Evolutionary conservation across 2,329 filamentous ascomycete species (phyloP), one percentile per base, ranked within the genome.

Genomic region (Claviceps arundinis): DNA sequence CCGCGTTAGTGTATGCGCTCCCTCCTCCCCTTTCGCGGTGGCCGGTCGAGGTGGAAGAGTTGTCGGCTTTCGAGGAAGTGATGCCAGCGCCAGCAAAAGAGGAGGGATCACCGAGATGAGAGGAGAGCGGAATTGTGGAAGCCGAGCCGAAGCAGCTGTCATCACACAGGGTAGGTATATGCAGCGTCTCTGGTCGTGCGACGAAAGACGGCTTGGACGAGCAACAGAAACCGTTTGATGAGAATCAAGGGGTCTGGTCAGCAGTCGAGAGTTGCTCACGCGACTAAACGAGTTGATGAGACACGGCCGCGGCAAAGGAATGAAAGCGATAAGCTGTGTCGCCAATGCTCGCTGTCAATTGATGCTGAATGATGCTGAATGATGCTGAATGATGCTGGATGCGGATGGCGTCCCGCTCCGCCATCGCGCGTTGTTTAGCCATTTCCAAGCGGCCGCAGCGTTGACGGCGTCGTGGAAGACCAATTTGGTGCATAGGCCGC

Each of bases 1-100:
- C 45, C 24, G 43, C 24, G 42, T 53, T 37, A 26, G 16, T 34
- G 46, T 51, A 13, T 38, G 52, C 56, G 48, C 56, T 68, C 68
- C 68, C 68, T 69, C 68, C 68, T 68, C 68, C 68, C 66, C 68
- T 59, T 56, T 63, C 61, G 55, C 59, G 53, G 54, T 50, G 57
- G 58, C 57, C 55, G 56, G 54, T 62, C 55, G 56, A 55, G 50
- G 50, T 52, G 53, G 56, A 58, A 54, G 56, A 55, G 52, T 58
- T 55, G 56, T 60, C 47, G 52, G 54, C 51, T 56, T 52, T 53
- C 37, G 48, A 42, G 54, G 52, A 50, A 48, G 58, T 58, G 54
- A 52, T 55, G 55, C 58, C 60, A 59, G 62, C 55, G 59, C 60
- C 58, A 56, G 61, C 60, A 62, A 60, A 61, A 58, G 68, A 70